A percentile compares a stretch with the other conserved stretches of the same genome.
Evolutionary conservation across 2,329 filamentous ascomycete species (phyloP).

Genomic region (Rugonectria rugulosa): DNA sequence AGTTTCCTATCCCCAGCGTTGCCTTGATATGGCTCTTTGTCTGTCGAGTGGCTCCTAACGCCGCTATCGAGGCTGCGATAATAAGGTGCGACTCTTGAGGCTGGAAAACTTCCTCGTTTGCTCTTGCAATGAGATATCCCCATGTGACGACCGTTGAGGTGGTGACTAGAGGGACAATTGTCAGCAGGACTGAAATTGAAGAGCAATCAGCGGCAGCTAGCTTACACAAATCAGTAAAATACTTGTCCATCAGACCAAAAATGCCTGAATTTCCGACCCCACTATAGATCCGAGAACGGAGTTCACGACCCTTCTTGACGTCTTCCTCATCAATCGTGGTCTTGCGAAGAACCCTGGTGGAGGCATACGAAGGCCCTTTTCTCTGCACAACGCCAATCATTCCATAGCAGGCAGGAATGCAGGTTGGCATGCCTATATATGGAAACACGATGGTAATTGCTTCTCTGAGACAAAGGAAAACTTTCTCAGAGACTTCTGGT

Average conservation of each 20-base stretch:
- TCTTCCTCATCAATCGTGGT: slow-evolving; percentile 20
- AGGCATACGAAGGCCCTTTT: slow-evolving; percentile 22
- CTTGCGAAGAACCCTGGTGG: slow-evolving; percentile 21
- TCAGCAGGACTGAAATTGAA: not conserved
- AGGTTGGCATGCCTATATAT: slow-evolving; percentile 27
- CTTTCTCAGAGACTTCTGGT: slow-evolving; percentile 14
- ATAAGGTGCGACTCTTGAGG: not conserved
- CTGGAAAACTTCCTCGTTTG: slow-evolving; percentile 1
- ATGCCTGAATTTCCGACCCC: slow-evolving; percentile 27
- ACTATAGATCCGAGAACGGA: slow-evolving; percentile 22
- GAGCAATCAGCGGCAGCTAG: not conserved
- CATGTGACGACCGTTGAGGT: slow-evolving; percentile 25
- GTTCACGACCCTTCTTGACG: slow-evolving; percentile 12
- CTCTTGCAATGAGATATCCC: slow-evolving; percentile 5
- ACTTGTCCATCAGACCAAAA: slow-evolving; percentile 25
- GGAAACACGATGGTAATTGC: slow-evolving; percentile 27
- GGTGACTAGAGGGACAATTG: slow-evolving; percentile 7
- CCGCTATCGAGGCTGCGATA: not conserved
- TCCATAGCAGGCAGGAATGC: slow-evolving; percentile 28
- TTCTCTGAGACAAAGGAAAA: slow-evolving; percentile 21
- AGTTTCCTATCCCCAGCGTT: slow-evolving; percentile 6
- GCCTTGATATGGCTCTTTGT: slow-evolving; percentile 10
- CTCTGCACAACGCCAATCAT: slow-evolving; percentile 30
- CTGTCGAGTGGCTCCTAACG: not conserved
- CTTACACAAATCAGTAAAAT: slow-evolving; percentile 28